Base-by-base conservation (phyloP, 192 early-diverging fungal species). In the Backusella westeae region DNA sequence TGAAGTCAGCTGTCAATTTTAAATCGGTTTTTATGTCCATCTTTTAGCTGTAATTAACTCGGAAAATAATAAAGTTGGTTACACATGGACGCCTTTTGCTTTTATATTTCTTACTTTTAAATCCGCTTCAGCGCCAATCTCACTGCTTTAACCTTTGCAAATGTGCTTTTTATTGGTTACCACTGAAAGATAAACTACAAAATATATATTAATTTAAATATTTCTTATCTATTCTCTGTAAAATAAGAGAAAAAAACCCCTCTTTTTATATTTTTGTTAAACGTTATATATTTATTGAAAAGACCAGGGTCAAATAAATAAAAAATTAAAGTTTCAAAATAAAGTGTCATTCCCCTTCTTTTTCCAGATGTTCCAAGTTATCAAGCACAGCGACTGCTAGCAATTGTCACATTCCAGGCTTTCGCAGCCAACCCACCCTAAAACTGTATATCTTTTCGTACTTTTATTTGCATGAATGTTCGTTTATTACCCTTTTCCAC, bases 291-390 rank as follows among this genome's bases (percentile, higher is more conserved):
- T 59, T 59, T 26, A 59, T 10, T 59, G 53, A 26, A 26, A 59
- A 23, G 53, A 23, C 56, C 56, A 10, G 56, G 56, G 56, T 63
- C 29, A 63, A 63, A 32, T 32, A 32, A 44, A 44, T 10, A 39
- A 39, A 39, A 39, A 63, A 49, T 49, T 63, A 63, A 63, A 32
- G 56, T 63, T 63, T 63, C 56, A 63, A 63, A 63, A 63, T 63
- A 63, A 63, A 4, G 56, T 63, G 1, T 63, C 23, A 3, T 29
- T 26, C 26, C 56, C 56, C 56, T 29, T 53, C 4, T 63, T 63
- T 63, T 63, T 63, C 56, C 56, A 63, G 56, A 63, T 63, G 56
- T 63, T 63, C 56, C 56, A 63, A 63, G 56, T 63, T 63, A 29
- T 23, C 53, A 26, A 56, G n/a, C 42, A 17, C 38, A 39, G 1